These are phyloP conservation scores for Xylariaceae sp. DNA, from an alignment of 2,329 filamentous ascomycete genomes.

Conservation along the genomic window DNA sequence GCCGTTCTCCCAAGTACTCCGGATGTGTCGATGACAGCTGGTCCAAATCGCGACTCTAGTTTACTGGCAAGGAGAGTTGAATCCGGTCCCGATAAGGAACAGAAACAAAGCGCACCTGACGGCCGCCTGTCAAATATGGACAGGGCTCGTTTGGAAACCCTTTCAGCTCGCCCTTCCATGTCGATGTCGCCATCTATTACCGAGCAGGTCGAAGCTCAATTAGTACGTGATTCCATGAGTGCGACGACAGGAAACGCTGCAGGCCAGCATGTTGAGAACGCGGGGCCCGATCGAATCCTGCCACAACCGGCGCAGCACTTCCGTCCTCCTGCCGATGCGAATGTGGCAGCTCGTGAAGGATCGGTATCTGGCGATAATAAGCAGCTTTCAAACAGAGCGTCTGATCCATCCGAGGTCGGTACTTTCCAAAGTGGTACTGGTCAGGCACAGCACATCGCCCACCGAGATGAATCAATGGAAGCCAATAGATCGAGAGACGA, in stretches of 20 bases:
- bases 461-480: not conserved
- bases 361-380: not conserved
- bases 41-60: slow-evolving; percentile 62
- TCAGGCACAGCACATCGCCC: not conserved
- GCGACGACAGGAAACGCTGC: slow-evolving; percentile 3
- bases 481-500: not conserved
- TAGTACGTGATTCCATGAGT: slow-evolving; percentile 16
- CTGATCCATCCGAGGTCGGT: not conserved
- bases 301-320: not conserved
- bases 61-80: slow-evolving; percentile 48
- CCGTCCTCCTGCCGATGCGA: not conserved
- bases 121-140: slow-evolving; percentile 22
- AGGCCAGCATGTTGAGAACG: not conserved
- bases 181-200: slow-evolving; percentile 19
- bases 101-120: slow-evolving; percentile 1
- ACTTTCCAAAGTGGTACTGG: not conserved
- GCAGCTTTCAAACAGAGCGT: not conserved
- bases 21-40: slow-evolving; percentile 67
- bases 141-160: slow-evolving; percentile 11
- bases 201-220: slow-evolving; percentile 20
- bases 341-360: not conserved
- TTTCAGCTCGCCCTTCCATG: slow-evolving; percentile 4
- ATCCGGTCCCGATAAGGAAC: slow-evolving; percentile 1
- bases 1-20: slow-evolving; percentile 66
- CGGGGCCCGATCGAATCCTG: not conserved